Evolutionary conservation across 2,329 filamentous ascomycete genomes (phyloP).

Genomic region (Pleomassaria siparia): DNA sequence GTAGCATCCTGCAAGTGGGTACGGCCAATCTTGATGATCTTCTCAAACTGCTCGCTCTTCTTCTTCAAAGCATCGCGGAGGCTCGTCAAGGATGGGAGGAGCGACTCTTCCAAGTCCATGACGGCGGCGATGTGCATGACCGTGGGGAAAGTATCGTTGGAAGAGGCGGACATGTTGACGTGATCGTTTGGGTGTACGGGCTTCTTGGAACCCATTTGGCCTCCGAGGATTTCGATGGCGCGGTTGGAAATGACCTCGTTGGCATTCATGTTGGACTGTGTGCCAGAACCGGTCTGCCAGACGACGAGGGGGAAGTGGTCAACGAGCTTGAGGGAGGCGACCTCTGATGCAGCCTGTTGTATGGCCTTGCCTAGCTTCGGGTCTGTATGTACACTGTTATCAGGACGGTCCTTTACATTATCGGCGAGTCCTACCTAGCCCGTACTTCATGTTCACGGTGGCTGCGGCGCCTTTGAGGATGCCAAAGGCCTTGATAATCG

Average conservation of each 20-base stretch:
- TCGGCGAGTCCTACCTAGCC: conserved; percentile 65
- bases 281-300: conserved; percentile 98
- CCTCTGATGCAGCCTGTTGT: conserved; percentile 89
- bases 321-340: conserved; percentile 87
- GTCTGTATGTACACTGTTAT: conserved; percentile 58
- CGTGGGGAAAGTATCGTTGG: conserved; percentile 98
- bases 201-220: conserved; percentile 93
- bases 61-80: conserved; percentile 81
- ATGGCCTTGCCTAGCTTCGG: conserved; percentile 89
- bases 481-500: conserved; percentile 89
- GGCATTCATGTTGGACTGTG: conserved; percentile 99
- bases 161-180: conserved; percentile 98
- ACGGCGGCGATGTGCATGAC: conserved; percentile 99
- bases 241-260: conserved; percentile 99
- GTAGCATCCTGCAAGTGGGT: conserved; percentile 98
- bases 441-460: conserved; percentile 91
- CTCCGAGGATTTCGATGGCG: conserved; percentile 95
- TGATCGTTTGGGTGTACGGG: conserved; percentile 99
- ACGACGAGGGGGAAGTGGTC: conserved; percentile 98
- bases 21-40: conserved; percentile 98
- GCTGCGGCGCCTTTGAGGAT: conserved; percentile 97
- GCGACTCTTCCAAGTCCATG: conserved; percentile 82
- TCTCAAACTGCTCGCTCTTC: conserved; percentile 87
- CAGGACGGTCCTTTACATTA: background rate
- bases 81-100: conserved; percentile 79